Base-by-base conservation (phyloP, 2,329 filamentous ascomycete species). In the Penicillium glabrum region DNA sequence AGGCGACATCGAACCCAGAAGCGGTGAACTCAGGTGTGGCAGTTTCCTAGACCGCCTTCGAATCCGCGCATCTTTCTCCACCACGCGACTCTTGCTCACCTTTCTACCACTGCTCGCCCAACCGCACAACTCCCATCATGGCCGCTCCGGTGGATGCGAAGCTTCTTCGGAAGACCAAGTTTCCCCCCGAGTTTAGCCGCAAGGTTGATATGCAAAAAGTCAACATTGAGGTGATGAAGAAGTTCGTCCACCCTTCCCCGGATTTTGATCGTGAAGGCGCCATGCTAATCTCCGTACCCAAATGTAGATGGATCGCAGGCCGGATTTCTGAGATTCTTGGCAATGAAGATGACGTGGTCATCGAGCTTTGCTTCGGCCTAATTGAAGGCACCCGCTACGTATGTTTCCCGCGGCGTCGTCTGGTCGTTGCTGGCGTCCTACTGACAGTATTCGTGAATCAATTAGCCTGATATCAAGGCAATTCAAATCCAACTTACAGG, bases 161-260 rank as follows among this genome's bases (percentile, higher is more conserved):
- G 81, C 85, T 96, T 68, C 80, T 97, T 55, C 90, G 89, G 82
- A 88, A 88, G 75, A 98, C 93, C 54, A 97, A 96, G 72, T 98
- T 97, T 63, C 95, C 95, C 46, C 83, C 88, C 8, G 92, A 97
- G 71, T 99, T 98, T 79, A 93, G 85, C 72, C 87, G 90, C 73
- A 97, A 97, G 80, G 95, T 99, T 63, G 93, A 99, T 80, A 96
- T 96, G 86, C 86, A 88, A 67, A 98, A 98, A 80, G 92, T 99
- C 75, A 97, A 99, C 72, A 82, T 96, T 50, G 91, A 96, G 75
- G 90, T 99, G 54, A 96, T 99, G 87, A 97, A 97, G 83, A 96
- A 95, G 90, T 96, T 72, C 70, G 87, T 43, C 77, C 59, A 37
- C 9, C 29, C 33, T 54, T 61, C 57, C 59, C 54, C 58, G 33